Percentiles rank a stretch among this genome's conserved stretches.
Conservation (phyloP, 345 rosid species). For the Angophora floribunda region DNA sequence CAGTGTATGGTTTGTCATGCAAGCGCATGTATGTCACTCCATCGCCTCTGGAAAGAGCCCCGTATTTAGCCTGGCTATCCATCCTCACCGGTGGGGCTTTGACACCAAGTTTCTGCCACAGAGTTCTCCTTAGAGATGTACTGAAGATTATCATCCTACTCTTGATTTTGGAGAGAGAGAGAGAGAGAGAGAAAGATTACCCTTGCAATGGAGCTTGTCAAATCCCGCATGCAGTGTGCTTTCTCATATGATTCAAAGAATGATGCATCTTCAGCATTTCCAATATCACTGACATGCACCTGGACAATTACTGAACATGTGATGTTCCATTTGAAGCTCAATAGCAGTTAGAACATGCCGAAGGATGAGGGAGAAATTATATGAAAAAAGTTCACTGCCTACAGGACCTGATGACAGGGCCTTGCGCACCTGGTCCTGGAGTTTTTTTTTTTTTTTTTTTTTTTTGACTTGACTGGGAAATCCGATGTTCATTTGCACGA, state of each 20-base stretch:
- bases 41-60: slow-evolving; percentile 90
- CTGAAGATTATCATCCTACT: not conserved
- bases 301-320: slow-evolving; percentile 1
- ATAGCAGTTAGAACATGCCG: not conserved
- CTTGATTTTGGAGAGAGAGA: not conserved
- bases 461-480: not conserved
- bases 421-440: not conserved
- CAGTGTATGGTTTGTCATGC: slow-evolving; percentile 78
- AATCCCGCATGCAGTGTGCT: slow-evolving; percentile 71
- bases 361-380: not conserved
- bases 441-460: not conserved
- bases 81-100: slow-evolving; percentile 88
- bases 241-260: slow-evolving; percentile 89
- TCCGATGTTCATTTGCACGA: not conserved
- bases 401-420: not conserved
- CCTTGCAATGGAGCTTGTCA: slow-evolving; percentile 65
- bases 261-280: slow-evolving; percentile 79
- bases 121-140: not conserved
- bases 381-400: not conserved
- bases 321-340: not conserved
- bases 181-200: slow-evolving; percentile 13
- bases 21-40: slow-evolving; percentile 84
- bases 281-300: slow-evolving; percentile 73
- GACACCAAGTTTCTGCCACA: slow-evolving; percentile 79
- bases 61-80: slow-evolving; percentile 98